Percentiles rank a stretch among this genome's conserved stretches.
phyloP scores from a whole-genome alignment of 2,329 filamentous ascomycete genomes.

The Parasarocladium wereldwijsianum region DNA sequence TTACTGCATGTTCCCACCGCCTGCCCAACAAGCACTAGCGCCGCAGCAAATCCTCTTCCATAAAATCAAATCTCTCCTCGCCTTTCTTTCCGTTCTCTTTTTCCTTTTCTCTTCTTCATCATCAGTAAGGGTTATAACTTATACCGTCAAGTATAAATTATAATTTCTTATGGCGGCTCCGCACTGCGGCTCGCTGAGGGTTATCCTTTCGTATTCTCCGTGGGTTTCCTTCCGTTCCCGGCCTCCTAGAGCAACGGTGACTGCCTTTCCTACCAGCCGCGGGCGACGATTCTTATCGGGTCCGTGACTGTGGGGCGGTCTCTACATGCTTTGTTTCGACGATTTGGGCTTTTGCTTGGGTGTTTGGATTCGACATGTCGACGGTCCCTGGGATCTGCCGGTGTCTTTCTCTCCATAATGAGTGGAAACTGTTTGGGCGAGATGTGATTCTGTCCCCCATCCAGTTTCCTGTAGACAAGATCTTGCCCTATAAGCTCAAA shows the following conservation, averaged over 20 bases:
- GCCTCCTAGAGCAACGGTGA: slow-evolving; percentile 33
- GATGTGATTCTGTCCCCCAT: too few relatives aligned
- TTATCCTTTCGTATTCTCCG: slow-evolving; percentile 24
- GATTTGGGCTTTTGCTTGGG: too few relatives aligned
- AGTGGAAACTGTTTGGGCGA: too few relatives aligned
- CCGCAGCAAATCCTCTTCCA: neutral
- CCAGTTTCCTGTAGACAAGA: too few relatives aligned
- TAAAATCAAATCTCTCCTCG: slow-evolving; percentile 5
- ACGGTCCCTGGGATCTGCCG: too few relatives aligned
- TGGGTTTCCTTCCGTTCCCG: slow-evolving; percentile 42
- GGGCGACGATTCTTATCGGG: slow-evolving; percentile 21
- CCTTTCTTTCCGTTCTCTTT: slow-evolving; percentile 11
- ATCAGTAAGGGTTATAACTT: slow-evolving; percentile 30
- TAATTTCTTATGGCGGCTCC: slow-evolving; percentile 30
- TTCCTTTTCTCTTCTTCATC: slow-evolving; percentile 24
- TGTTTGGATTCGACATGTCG: too few relatives aligned
- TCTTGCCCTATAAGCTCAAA: too few relatives aligned
- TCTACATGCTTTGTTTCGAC: slow-evolving; percentile 25
- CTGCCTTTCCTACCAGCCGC: slow-evolving; percentile 32
- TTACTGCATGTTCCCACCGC: too few relatives aligned
- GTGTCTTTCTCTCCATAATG: too few relatives aligned
- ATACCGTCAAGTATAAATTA: slow-evolving; percentile 36
- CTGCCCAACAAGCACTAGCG: slow-evolving; percentile 2
- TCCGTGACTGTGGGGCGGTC: slow-evolving; percentile 35
- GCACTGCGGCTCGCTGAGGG: slow-evolving; percentile 40